Conservation (phyloP, 225 moss, liverwort and hornwort species). For the Marchantia polymorpha region DNA sequence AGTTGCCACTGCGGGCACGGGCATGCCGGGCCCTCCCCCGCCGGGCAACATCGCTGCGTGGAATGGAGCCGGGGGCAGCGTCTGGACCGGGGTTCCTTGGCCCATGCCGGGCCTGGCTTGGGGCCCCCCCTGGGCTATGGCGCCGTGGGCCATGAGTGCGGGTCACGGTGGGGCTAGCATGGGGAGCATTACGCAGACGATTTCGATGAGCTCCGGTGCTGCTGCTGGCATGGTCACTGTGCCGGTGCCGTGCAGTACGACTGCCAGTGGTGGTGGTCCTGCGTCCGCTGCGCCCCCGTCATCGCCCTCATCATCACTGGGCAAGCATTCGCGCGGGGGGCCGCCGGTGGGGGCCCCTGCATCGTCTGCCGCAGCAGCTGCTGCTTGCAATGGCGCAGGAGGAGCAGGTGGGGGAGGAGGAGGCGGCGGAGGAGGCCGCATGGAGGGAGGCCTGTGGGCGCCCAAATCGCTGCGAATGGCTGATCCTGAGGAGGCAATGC, state of each 20-base stretch:
- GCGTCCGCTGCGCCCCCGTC: conserved; percentile 1
- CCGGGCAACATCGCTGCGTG: conserved; percentile 28
- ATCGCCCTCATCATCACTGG: conserved; percentile 39
- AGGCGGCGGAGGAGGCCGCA: conserved; percentile 42
- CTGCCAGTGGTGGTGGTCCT: conserved; percentile 15
- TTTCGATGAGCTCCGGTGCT: conserved; percentile 8
- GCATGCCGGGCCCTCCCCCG: conserved; percentile 23
- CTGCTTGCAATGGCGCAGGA: too few species aligned
- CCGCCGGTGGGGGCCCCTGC: conserved; percentile 1
- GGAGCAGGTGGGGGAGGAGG: neutral
- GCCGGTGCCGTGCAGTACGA: conserved; percentile 27
- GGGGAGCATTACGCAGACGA: conserved; percentile 20
- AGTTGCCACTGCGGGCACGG: conserved; percentile 20
- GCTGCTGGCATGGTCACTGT: conserved; percentile 1
- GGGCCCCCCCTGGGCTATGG: conserved; percentile 40
- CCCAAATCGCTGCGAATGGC: conserved; percentile 62
- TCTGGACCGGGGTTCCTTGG: conserved; percentile 45
- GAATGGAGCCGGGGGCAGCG: conserved; percentile 30
- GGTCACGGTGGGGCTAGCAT: conserved; percentile 21
- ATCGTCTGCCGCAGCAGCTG: conserved; percentile 1
- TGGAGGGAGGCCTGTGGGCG: conserved; percentile 53
- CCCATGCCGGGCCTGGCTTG: conserved; percentile 43
- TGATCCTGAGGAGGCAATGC: conserved; percentile 45
- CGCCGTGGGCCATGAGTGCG: conserved; percentile 35
- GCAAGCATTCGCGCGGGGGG: conserved; percentile 45